Base-by-base conservation (phyloP, 2,329 filamentous ascomycete genomes). In the Clarireedia monteithiana region DNA sequence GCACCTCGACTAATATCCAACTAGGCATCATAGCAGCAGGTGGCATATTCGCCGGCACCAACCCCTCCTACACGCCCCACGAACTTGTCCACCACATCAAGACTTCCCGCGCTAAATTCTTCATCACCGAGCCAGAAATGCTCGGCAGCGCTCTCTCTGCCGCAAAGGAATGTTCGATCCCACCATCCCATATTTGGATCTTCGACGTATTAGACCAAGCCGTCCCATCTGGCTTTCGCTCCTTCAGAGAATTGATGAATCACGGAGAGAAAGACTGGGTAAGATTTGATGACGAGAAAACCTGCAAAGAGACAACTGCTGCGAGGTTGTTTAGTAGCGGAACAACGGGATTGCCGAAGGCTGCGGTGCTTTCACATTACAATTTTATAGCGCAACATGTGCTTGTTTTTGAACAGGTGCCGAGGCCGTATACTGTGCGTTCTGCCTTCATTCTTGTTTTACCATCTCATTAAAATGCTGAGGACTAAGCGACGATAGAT, bases 271-370 rank as follows among this genome's bases (percentile, higher is more conserved):
- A 58, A 36, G 62, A 63, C 17, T 68, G 63, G 64, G 57, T 60
- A 7, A 53, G 54, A 23, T 66, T 68, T 47, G 59, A 66, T 50
- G 59, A 64, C 39, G 52, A 62, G 48, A 60, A 58, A 20, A 60
- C 58, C 0, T 57, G 60, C 3, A 64, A 62, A 15, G 62, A 76
- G 59, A 75, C 66, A 0, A 63, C 64, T 65, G 10, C 73, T 73
- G 7, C 78, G 72, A 58, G 74, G 76, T 36, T 74, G 69, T 67
- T 66, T 40, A 52, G 71, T 67, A 45, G 77, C 79, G 58, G 66
- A 71, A 54, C 83, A 83, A 71, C 90, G 82, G 87, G 82, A 76
- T 61, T 71, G 6, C 72, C 73, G 2, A 75, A 75, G 62, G 69
- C 74, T 53, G 73, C 70, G 6, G 63, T 66, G 10, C 54, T 73